A percentile compares a stretch with the other conserved stretches of the same genome.
phyloP scores from a whole-genome alignment of 106 monocot genomes.

The Apostasia shenzhenica region DNA sequence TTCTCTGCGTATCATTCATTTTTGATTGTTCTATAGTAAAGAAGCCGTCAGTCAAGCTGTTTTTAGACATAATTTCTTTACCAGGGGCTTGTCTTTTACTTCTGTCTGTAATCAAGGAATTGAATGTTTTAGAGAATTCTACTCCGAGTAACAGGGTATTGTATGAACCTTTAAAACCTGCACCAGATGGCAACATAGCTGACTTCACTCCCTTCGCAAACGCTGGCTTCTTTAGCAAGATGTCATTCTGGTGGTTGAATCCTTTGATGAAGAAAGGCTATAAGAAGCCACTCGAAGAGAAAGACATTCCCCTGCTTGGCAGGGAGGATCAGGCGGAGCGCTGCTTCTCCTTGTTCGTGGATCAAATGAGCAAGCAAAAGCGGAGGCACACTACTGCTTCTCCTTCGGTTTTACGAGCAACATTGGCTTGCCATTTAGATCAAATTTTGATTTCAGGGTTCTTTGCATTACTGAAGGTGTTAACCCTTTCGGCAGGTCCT shows the following conservation, averaged over 20 bases:
- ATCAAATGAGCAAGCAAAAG: slow-evolving; percentile 31
- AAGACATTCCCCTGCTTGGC: slow-evolving; percentile 60
- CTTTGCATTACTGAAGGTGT: slow-evolving; percentile 76
- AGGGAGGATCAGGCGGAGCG: slow-evolving; percentile 38
- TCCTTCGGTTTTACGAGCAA: slow-evolving; percentile 45
- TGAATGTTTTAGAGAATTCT: slow-evolving; percentile 3
- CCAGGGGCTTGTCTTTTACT: slow-evolving; percentile 49
- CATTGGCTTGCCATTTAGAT: slow-evolving; percentile 52
- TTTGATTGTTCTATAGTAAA: slow-evolving; percentile 16
- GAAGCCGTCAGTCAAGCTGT: slow-evolving; percentile 16
- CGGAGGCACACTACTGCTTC: slow-evolving; percentile 7
- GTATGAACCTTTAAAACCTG: slow-evolving; percentile 30
- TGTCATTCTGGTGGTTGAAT: slow-evolving; percentile 96
- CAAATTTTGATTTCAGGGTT: slow-evolving; percentile 59
- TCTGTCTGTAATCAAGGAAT: slow-evolving; percentile 14
- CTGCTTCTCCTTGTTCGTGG: slow-evolving; percentile 42
- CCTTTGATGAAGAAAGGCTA: slow-evolving; percentile 83
- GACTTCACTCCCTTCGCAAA: slow-evolving; percentile 43
- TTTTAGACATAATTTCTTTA: slow-evolving; percentile 47
- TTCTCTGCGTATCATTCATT: slow-evolving; percentile 45
- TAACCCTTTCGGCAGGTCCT: slow-evolving; percentile 64
- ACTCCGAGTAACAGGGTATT: slow-evolving; percentile 10
- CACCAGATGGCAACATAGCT: background rate
- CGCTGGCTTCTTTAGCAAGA: slow-evolving; percentile 59
- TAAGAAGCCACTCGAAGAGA: slow-evolving; percentile 61